Evolutionary conservation across 192 early-diverging fungal species (phyloP).

Genomic region (Thoreauomyces humboldtii): DNA sequence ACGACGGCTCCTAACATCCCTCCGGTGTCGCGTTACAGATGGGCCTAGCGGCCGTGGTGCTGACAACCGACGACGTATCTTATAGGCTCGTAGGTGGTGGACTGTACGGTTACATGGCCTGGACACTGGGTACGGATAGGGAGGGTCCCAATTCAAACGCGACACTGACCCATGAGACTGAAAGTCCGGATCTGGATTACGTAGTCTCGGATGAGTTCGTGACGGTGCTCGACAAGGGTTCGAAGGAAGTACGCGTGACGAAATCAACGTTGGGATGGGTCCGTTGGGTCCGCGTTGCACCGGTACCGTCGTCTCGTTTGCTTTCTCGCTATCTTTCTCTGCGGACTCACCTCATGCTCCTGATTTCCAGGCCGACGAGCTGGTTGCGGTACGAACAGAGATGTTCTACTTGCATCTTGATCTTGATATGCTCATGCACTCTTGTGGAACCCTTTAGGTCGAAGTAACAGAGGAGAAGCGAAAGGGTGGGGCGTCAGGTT

Average conservation of each 20-base stretch:
- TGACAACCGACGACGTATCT: slow-evolving; percentile 4
- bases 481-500: background rate
- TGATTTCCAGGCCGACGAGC: background rate
- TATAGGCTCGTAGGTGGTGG: slow-evolving; percentile 10
- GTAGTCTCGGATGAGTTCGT: slow-evolving; percentile 24
- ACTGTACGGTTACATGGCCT: slow-evolving; percentile 11
- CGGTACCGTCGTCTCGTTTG: too few species aligned
- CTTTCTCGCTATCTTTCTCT: too few species aligned
- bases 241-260: slow-evolving; percentile 17
- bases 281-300: slow-evolving; percentile 22
- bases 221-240: slow-evolving; percentile 25
- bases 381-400: background rate
- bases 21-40: slow-evolving; percentile 1
- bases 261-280: slow-evolving; percentile 26
- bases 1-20: background rate
- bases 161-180: background rate
- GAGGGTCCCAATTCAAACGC: background rate
- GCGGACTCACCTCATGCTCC: background rate
- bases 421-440: background rate
- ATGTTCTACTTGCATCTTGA: background rate
- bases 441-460: too few species aligned
- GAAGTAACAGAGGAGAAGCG: background rate
- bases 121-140: background rate
- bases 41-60: background rate
- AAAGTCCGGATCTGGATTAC: background rate